Base-by-base conservation (phyloP, 2,329 filamentous ascomycete species). In the Aspergillus tanneri region DNA sequence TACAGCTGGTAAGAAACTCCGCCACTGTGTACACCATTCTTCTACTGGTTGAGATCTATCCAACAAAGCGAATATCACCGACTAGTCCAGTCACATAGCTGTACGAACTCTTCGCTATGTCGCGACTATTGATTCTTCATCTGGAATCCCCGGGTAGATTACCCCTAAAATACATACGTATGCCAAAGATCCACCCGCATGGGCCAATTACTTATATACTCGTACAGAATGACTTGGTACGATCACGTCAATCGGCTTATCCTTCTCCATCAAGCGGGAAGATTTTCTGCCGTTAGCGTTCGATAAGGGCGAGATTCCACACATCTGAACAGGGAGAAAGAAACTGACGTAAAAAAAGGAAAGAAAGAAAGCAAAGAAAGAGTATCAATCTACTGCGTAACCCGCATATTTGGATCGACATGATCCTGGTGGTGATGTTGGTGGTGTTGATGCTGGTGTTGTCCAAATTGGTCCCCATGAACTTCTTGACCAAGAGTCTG, bases 401-500 rank as follows among this genome's bases (percentile, higher is more conserved):
- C 34, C 43, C 70, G 68, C 60, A 72, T 66, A 8, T 63, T 64
- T 11, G 64, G 65, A 51, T 70, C 65, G 35, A 71, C 54, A 9
- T 64, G 60, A 37, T 66, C 63, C 30, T 60, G 60, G 30, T 65
- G 64, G 22, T 66, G 50, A 7, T 46, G 50, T 11, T 65, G 60
- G 21, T 67, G 64, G 21, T 62, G 61, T 25, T 67, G 65, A 23
- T 68, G 61, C 45, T 65, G 64, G 19, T 62, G 62, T 43, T 67
- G 57, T 24, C 55, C 55, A n/a, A 65, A 67, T 11, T 64, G 59
- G 16, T 70, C 68, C 9, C 68, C 65, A 43, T 72, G 69, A 11
- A 69, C 67, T 47, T 73, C 71, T 50, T 72, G 68, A 11, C 65
- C 67, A 4, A 73, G 61, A n/a, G 69, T 72, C 57, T 73, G 71